These are phyloP conservation scores for Aspergillus ochraceoroseus DNA, from an alignment of 2,329 filamentous ascomycete species.

Conservation along the genomic window DNA sequence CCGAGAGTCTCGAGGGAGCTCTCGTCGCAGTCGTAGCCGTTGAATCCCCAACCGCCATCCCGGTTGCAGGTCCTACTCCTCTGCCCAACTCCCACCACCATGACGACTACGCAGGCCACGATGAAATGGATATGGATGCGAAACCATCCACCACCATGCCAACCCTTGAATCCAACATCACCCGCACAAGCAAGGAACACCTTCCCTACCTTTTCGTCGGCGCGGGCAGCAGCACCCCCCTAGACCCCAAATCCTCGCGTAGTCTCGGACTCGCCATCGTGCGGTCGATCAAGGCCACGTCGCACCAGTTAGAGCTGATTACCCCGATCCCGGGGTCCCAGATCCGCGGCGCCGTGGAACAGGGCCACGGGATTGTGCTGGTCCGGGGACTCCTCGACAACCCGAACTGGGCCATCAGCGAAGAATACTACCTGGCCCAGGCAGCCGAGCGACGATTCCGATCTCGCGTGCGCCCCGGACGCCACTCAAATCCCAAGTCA, in stretches of 20 bases:
- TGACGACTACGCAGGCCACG: not conserved
- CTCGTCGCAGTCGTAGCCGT: slow-evolving; percentile 52
- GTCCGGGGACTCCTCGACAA: slow-evolving; percentile 47
- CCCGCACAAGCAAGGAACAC: slow-evolving; percentile 42
- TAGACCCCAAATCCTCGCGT: slow-evolving; percentile 47
- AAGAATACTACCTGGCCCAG: slow-evolving; percentile 41
- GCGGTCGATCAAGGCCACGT: slow-evolving; percentile 38
- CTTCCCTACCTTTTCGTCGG: slow-evolving; percentile 50
- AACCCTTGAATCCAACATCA: slow-evolving; percentile 29
- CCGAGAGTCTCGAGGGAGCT: slow-evolving; percentile 51
- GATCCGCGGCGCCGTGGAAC: slow-evolving; percentile 31
- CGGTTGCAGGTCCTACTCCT: too few relatives aligned
- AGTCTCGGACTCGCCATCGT: slow-evolving; percentile 50
- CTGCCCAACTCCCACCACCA: not conserved
- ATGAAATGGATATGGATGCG: slow-evolving; percentile 20
- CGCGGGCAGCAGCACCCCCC: slow-evolving; percentile 39
- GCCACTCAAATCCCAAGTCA: too few relatives aligned
- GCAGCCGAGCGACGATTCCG: slow-evolving; percentile 36
- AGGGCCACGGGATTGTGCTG: slow-evolving; percentile 43
- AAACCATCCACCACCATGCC: too few relatives aligned
- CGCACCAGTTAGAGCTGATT: slow-evolving; percentile 44
- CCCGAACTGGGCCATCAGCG: slow-evolving; percentile 44
- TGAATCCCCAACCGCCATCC: slow-evolving; percentile 38
- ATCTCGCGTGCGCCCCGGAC: too few relatives aligned
- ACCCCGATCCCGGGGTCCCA: slow-evolving; percentile 44